Evolutionary conservation across 2,329 filamentous ascomycete species (phyloP), one percentile per base, ranked within the genome.

Genomic region (Nannizziopsis arthrosporioides): DNA sequence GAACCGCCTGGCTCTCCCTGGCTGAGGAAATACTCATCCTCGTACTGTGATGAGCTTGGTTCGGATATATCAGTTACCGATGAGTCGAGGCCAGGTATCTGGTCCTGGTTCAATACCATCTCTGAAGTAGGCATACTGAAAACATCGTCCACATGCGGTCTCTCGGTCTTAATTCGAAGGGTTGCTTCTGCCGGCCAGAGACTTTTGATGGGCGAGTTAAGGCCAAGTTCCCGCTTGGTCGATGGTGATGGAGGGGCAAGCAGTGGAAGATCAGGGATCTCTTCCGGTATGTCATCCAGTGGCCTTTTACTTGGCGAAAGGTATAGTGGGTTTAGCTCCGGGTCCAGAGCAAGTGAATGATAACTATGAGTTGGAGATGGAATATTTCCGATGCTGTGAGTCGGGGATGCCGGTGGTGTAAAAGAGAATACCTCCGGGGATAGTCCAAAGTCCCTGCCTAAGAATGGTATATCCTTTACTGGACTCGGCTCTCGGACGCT

Each of bases 351-450:
- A 22, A 68, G 55, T 4, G 68, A 67, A 15, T 61, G 59, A 18
- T 63, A 61, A 42, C 58, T 61, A 18, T 57, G 53, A 36, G 54
- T 52, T 2, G 68, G 64, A 6, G 67, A 68, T 15, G 63, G 59
- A 14, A 63, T 61, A 53, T 66, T 63, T 36, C 63, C 61, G 14
- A 61, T 63, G 46, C 61, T 68, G 51, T 62, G 63, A 10, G 64
- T 64, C 9, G 71, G 71, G 19, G 70, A 73, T 4, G 68, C 61
- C 3, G 71, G 70, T 27, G 71, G 71, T 3, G 71, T 73, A 50
- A 66, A 70, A 2, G 68, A 67, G 46, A 72, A 71, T 27, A 63
- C 59, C 44, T 66, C 65, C 1, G 66, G 63, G 4, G 65, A 61
- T 36, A 68, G 52, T 22, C 61, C 57, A 46, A 62, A 63, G n/a